Evolutionary conservation across 2,329 filamentous ascomycete species (phyloP).

Genomic region (Pseudomassariella vexata): DNA sequence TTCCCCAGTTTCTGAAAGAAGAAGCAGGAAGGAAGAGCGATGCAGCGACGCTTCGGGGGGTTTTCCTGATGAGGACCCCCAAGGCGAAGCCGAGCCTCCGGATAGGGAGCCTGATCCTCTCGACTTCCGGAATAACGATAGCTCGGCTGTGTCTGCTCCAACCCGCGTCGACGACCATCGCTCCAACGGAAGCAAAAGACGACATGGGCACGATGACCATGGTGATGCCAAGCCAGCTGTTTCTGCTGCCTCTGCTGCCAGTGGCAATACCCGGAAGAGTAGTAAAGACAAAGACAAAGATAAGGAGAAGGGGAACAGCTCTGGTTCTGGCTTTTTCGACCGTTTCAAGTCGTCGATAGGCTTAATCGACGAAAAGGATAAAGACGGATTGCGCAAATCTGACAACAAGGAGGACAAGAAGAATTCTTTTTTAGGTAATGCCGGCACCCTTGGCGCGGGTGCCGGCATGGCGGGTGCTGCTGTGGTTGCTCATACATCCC

Average conservation of each 20-base stretch:
- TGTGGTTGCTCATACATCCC: conserved; percentile 34
- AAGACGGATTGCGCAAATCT: conserved; percentile 17
- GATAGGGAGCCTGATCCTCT: conserved; percentile 33
- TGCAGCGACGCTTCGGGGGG: conserved; percentile 28
- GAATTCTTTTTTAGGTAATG: conserved; percentile 67
- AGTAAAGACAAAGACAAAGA: conserved; percentile 22
- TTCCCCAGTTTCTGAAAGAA: conserved; percentile 16
- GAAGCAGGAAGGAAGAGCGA: conserved; percentile 33
- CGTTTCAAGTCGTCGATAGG: conserved; percentile 39
- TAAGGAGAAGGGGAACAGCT: conserved; percentile 31
- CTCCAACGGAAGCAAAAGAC: conserved; percentile 29
- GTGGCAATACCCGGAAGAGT: conserved; percentile 21
- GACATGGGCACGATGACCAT: conserved; percentile 34
- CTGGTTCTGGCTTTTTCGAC: conserved; percentile 41
- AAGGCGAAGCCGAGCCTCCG: conserved; percentile 31
- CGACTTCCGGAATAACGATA: conserved; percentile 36
- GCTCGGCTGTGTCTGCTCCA: conserved; percentile 43
- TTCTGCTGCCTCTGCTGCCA: conserved; percentile 36
- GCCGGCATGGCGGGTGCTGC: conserved; percentile 54
- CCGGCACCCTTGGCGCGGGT: conserved; percentile 66
- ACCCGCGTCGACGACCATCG: conserved; percentile 27
- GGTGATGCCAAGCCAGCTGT: conserved; percentile 44
- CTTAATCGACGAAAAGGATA: conserved; percentile 25
- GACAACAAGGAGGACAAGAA: conserved; percentile 30
- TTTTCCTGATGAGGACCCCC: conserved; percentile 24